phyloP scores from a whole-genome alignment of 2,329 filamentous ascomycete species.

The Diaporthe australafricana region DNA sequence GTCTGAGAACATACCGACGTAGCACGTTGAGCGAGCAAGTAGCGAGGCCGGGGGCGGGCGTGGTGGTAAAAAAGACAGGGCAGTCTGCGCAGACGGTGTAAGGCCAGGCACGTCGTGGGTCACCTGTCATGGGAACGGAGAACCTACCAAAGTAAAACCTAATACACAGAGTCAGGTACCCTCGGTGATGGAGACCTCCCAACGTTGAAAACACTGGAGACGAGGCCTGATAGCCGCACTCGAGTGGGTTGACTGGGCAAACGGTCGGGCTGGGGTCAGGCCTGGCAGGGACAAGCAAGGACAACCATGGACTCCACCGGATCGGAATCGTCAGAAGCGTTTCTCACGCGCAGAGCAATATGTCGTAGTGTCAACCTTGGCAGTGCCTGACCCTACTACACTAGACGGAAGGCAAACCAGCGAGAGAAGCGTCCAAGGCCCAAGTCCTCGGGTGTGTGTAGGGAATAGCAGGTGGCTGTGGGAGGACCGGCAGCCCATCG shows the following conservation, averaged over 20 bases:
- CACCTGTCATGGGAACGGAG: conserved; percentile 29
- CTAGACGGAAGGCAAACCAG: background rate
- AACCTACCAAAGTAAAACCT: conserved; percentile 22
- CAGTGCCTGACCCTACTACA: conserved; percentile 10
- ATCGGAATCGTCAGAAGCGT: conserved; percentile 28
- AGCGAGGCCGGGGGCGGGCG: conserved; percentile 10
- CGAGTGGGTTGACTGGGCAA: conserved; percentile 27
- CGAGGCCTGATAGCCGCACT: conserved; percentile 35
- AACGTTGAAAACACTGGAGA: conserved; percentile 28
- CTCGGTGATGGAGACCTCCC: conserved; percentile 28
- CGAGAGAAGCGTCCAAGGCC: conserved; percentile 26
- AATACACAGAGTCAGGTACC: conserved; percentile 33
- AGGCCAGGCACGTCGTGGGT: conserved; percentile 30
- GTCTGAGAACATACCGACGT: conserved; percentile 26
- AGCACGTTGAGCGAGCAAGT: conserved; percentile 12
- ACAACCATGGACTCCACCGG: conserved; percentile 30
- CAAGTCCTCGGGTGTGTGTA: conserved; percentile 24
- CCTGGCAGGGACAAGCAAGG: conserved; percentile 34
- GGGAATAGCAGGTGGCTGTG: conserved; percentile 26
- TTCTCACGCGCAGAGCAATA: conserved; percentile 22
- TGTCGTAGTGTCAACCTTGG: conserved; percentile 33
- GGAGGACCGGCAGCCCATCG: conserved; percentile 32
- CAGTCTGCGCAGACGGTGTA: conserved; percentile 21
- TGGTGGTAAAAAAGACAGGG: conserved; percentile 30
- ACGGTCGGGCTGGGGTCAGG: conserved; percentile 30